Evolutionary conservation across 306 rosid species (phyloP), one percentile per base, ranked within the genome.

Genomic region (Vigna hirtella): DNA sequence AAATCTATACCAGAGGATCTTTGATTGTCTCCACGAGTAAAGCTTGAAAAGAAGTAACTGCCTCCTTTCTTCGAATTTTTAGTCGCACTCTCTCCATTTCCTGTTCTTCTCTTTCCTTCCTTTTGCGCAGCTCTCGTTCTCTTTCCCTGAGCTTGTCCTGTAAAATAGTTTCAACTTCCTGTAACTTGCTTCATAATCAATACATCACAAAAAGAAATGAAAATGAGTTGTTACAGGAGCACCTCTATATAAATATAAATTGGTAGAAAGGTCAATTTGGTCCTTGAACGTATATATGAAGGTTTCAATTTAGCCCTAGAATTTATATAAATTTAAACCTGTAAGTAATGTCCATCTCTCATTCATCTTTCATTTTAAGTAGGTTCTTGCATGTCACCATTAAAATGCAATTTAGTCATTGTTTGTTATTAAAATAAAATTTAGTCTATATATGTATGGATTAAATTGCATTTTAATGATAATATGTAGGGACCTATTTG

Each of bases 81-180:
- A 80, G 8, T 16, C 98, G 88, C 72, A 92, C 97, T 80, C 96
- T 87, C 84, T 92, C 98, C 88, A 91, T 92, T 87, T 95, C 98
- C 45, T 95, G 98, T 79, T 95, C 98, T 81, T 95, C 98, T 86
- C 98, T 91, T 87, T 95, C 98, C 91, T 95, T 95, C 85, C 98
- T 79, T 85, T 95, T 95, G 77, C 93, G 88, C 74, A 90, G 74
- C 81, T 95, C 98, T 50, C 98, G 87, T 77, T 95, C 98, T 76
- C 98, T 92, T 77, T 92, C 98, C 88, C 90, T 91, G 81, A 95
- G 81, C 79, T 91, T 95, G 34, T 92, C 98, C 98, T 95, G 88
- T 77, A 78, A 88, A 80, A 67, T 67, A 71, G 68, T 67, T 51
- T 47, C 47, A 36, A 57, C 66, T 50, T 50, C 38, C 38, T 52